Percentiles rank a stretch among this genome's conserved stretches.
These are phyloP conservation scores for Dictyostelium brefeldianum DNA, from an alignment of 78 protist genomes.

Conservation along the genomic window DNA sequence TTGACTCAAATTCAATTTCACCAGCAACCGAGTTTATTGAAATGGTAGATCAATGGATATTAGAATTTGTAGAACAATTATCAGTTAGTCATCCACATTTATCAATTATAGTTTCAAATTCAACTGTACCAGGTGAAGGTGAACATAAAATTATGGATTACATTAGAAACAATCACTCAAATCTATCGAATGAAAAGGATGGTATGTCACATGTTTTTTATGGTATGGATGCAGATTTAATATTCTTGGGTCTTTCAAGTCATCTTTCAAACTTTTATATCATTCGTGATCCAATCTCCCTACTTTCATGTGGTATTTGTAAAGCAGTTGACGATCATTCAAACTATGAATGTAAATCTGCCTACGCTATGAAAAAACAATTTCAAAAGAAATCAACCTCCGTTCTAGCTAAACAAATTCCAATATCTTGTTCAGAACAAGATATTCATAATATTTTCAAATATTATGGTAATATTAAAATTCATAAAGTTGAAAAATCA, in stretches of 20 bases:
- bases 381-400: background rate
- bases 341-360: conserved; percentile 56
- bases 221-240: conserved; percentile 99
- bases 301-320: conserved; percentile 17
- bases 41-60: conserved; percentile 62
- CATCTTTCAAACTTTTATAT: conserved; percentile 95
- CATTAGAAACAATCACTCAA: conserved; percentile 86
- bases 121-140: conserved; percentile 85
- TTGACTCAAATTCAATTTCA: conserved; percentile 95
- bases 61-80: background rate
- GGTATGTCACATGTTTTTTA: conserved; percentile 87
- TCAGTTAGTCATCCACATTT: background rate
- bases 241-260: conserved; percentile 97
- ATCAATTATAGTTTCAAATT: conserved; percentile 26
- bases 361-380: conserved; percentile 32
- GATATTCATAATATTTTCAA: background rate
- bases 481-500: conserved; percentile 6
- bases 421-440: background rate
- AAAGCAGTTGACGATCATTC: conserved; percentile 11
- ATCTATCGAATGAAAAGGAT: conserved; percentile 62
- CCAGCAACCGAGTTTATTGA: conserved; percentile 98
- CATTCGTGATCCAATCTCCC: conserved; percentile 87
- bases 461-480: conserved; percentile 26
- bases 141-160: conserved; percentile 99
- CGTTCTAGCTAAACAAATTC: background rate